Percentiles rank a stretch among this genome's conserved stretches.
Conservation (phyloP, 768 basidiomycete genomes). For the Strobilomyces confusus region DNA sequence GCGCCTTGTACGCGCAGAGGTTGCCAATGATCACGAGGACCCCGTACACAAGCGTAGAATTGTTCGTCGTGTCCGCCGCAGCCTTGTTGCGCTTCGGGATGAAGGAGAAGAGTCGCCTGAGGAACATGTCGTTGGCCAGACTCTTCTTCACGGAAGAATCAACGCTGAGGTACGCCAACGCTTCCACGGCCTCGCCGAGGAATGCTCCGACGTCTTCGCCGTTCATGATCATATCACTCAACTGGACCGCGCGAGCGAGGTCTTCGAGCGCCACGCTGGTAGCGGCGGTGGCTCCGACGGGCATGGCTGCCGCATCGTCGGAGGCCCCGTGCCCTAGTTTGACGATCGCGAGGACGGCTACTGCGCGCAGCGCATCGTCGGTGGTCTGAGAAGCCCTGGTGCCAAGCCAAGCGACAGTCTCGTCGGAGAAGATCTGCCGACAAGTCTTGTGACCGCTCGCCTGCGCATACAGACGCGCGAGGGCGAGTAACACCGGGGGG, state of each 20-base stretch:
- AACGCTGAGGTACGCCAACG: conserved; percentile 76
- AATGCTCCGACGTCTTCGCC: conserved; percentile 37
- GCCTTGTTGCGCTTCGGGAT: conserved; percentile 52
- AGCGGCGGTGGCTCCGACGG: conserved; percentile 9
- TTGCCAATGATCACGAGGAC: conserved; percentile 73
- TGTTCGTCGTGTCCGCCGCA: conserved; percentile 26
- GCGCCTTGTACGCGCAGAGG: conserved; percentile 65
- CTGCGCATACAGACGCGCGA: conserved; percentile 73
- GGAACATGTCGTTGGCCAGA: conserved; percentile 55
- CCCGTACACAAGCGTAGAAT: conserved; percentile 68
- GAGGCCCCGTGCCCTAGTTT: conserved; percentile 65
- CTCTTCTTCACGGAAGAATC: conserved; percentile 59
- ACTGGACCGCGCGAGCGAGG: conserved; percentile 44
- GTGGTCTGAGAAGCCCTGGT: conserved; percentile 45
- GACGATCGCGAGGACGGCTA: conserved; percentile 69
- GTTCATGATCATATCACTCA: conserved; percentile 54
- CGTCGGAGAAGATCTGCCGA: conserved; percentile 54
- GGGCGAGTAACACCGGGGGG: conserved; percentile 46
- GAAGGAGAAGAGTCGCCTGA: conserved; percentile 54
- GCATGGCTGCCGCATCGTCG: conserved; percentile 35
- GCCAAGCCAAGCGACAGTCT: conserved; percentile 66
- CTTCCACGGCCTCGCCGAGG: conserved; percentile 70
- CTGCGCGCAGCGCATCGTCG: conserved; percentile 48
- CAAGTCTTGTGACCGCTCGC: conserved; percentile 73
- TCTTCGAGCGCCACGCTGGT: conserved; percentile 28